Evolutionary conservation across 2,329 filamentous ascomycete species (phyloP).

Genomic region (Chaetomiaceae sp.): DNA sequence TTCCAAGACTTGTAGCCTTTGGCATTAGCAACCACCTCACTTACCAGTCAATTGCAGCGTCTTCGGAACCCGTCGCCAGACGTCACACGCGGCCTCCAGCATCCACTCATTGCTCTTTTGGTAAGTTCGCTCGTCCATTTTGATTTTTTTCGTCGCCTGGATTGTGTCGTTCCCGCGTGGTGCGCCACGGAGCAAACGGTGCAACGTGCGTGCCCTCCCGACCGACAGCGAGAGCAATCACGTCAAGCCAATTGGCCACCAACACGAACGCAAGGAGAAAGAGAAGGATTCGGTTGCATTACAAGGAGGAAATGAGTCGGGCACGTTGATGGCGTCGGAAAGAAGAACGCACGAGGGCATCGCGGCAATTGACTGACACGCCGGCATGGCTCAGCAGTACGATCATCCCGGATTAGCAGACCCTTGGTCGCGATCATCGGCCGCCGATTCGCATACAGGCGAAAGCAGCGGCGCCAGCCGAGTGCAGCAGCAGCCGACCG

Average conservation of each 20-base stretch:
- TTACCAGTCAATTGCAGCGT: slow-evolving; percentile 22
- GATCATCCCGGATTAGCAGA: slow-evolving; percentile 5
- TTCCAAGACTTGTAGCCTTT: slow-evolving; percentile 18
- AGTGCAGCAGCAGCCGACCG: slow-evolving; percentile 13
- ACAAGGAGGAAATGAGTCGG: not conserved
- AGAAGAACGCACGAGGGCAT: not conserved
- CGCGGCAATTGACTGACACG: slow-evolving; percentile 21
- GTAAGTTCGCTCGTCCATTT: slow-evolving; percentile 8
- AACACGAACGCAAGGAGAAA: not conserved
- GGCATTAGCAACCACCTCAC: slow-evolving; percentile 18
- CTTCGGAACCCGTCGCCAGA: slow-evolving; percentile 10
- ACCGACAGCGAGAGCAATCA: slow-evolving; percentile 15
- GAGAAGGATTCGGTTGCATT: not conserved
- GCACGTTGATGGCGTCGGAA: not conserved
- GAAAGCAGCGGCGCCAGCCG: slow-evolving; percentile 18
- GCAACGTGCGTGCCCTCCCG: slow-evolving; percentile 12
- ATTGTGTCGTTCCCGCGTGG: not conserved
- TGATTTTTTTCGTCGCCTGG: not conserved
- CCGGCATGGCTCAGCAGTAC: slow-evolving; percentile 14
- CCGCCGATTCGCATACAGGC: slow-evolving; percentile 15
- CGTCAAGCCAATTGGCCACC: slow-evolving; percentile 16
- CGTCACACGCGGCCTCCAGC: slow-evolving; percentile 7
- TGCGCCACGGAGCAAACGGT: slow-evolving; percentile 15
- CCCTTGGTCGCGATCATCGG: slow-evolving; percentile 14
- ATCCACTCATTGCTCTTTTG: slow-evolving; percentile 2